Conservation (phyloP, 495 filamentous ascomycete genomes). For the Trichoderma gamsii region DNA sequence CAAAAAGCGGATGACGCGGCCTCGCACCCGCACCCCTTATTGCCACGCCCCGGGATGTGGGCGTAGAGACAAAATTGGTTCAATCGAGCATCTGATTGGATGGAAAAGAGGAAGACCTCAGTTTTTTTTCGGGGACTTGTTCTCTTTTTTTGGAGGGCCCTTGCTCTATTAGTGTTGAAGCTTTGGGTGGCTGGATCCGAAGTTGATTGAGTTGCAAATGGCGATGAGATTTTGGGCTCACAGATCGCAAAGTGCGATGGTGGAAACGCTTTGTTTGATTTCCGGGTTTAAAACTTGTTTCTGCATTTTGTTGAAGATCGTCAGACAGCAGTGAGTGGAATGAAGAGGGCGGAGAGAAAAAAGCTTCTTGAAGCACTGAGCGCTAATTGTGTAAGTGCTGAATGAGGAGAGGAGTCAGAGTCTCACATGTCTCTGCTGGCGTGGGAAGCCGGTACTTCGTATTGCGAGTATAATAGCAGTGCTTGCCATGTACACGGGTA, state of each 20-base stretch:
- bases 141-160: neutral
- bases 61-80: neutral
- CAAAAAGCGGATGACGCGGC: slow-evolving; percentile 7
- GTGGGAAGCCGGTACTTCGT: no score
- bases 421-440: neutral
- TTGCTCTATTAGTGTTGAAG: neutral
- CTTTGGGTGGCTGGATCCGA: neutral
- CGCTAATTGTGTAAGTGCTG: neutral
- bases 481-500: no score
- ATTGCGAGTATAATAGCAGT: no score
- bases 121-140: neutral
- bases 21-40: neutral
- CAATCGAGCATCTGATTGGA: neutral
- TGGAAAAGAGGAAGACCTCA: neutral
- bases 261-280: no score
- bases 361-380: no score
- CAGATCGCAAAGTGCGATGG: neutral
- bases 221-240: neutral
- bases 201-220: neutral
- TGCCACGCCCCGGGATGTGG: slow-evolving; percentile 6
- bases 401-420: neutral
- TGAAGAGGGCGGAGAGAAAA: no score
- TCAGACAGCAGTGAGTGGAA: no score
- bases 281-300: no score
- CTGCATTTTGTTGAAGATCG: no score